Evolutionary conservation across 495 filamentous ascomycete genomes (phyloP), one percentile per base, ranked within the genome.

Genomic region (Parathielavia hyrcaniae): DNA sequence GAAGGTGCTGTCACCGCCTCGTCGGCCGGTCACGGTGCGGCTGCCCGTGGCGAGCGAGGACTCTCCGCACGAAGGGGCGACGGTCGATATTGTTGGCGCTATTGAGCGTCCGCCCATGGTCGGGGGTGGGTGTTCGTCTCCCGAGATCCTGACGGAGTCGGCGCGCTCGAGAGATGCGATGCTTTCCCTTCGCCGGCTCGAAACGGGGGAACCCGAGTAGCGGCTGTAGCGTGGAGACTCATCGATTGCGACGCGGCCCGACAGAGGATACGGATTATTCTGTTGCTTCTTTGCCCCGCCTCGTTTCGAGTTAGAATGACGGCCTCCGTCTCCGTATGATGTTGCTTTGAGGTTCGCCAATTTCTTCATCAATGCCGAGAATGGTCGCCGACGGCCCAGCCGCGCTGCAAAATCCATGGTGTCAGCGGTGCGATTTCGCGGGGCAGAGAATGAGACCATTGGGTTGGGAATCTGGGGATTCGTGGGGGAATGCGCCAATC

Each of bases 351-450:
- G 81, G 67, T 83, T 93, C 34, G 90, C 85, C 30, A 98, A 81
- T 60, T 91, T 90, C 78, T 92, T 96, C 84, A 98, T 89, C 86
- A 91, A 91, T 44, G 82, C 86, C 22, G 91, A 83, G 71, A 98
- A 97, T 6, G 92, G 92, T 50, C 86, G 85, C 51, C 90, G 86
- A 53, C 90, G 87, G 43, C 73, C 74, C 39, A 65, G 57, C 35
- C 78, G 78, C 55, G 71, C 77, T 66, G 70, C 53, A 52, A 72
- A 70, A 55, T 74, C 74, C 60, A 69, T 70, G 46, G 43, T 52
- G 57, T 69, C 58, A 67, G 62, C 52, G 19, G 60, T 60, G 54
- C 52, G 61, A 19, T 57, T 61, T 38, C 32, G 53, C 34, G 49
- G 57, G 47, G 65, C 64, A 40, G 59, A 16, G 6, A 61, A 67